Evolutionary conservation across 495 filamentous ascomycete species (phyloP).

Genomic region (Tuber indicum): DNA sequence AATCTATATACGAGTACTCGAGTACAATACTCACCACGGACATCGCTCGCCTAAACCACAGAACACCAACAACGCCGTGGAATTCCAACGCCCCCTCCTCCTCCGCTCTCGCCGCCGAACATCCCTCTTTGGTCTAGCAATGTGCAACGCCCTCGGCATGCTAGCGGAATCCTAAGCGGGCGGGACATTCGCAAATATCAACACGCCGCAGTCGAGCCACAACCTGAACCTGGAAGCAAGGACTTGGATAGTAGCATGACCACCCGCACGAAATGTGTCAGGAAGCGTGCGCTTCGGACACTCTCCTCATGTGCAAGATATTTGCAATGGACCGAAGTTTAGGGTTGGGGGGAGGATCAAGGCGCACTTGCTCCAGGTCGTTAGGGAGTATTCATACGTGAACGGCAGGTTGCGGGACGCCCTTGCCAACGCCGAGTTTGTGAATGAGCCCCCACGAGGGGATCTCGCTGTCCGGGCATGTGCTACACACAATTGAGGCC

Average conservation of each 20-base stretch:
- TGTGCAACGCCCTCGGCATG: slow-evolving; percentile 50
- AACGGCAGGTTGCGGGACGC: slow-evolving; percentile 33
- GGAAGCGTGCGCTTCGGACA: slow-evolving; percentile 48
- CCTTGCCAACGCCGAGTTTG: slow-evolving; percentile 30
- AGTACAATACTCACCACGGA: not conserved
- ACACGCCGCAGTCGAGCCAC: slow-evolving; percentile 34
- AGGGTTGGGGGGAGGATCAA: slow-evolving; percentile 12
- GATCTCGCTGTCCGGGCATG: slow-evolving; percentile 45
- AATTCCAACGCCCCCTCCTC: slow-evolving; percentile 14
- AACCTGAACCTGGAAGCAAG: slow-evolving; percentile 41
- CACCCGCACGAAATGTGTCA: slow-evolving; percentile 45
- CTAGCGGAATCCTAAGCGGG: slow-evolving; percentile 46
- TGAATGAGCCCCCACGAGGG: slow-evolving; percentile 9
- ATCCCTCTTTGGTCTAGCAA: slow-evolving; percentile 48
- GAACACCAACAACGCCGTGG: slow-evolving; percentile 13
- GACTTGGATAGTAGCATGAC: slow-evolving; percentile 36
- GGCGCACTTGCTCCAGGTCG: slow-evolving; percentile 16
- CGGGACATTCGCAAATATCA: slow-evolving; percentile 45
- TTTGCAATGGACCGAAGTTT: slow-evolving; percentile 5
- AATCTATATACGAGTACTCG: no score
- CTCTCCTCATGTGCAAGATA: slow-evolving; percentile 35
- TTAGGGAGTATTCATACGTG: slow-evolving; percentile 28
- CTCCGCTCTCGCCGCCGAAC: slow-evolving; percentile 26
- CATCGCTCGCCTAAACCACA: not conserved
- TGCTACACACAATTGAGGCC: slow-evolving; percentile 48